Base-by-base conservation (phyloP, 805 yeast species). In the Candida germanica region DNA sequence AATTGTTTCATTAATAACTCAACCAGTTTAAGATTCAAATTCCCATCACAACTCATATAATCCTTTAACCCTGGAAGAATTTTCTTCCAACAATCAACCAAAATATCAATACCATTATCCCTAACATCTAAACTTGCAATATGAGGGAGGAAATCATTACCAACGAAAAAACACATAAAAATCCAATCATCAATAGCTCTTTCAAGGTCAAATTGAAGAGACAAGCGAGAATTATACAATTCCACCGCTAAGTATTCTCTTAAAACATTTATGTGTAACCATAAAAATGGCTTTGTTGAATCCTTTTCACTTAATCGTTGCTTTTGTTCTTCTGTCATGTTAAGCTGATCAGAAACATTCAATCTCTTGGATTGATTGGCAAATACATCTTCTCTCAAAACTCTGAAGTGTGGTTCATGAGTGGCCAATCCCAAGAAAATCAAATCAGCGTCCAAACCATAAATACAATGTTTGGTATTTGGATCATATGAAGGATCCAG, bases 181-280 rank as follows among this genome's bases (percentile, higher is more conserved):
- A 93, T 87, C 98, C 98, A 93, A 62, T 93, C 99, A 56, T 93
- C 99, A 43, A 93, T 82, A 2, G 98, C 97, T 40, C 98, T 72
- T 63, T 93, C 99, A 36, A 89, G 59, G 56, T 93, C 97, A 61
- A 83, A 88, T 14, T 78, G 73, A 52, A 85, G 82, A 2, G 87
- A 75, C 13, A 83, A 54, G 26, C 80, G 71, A 3, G 88, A 86
- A 19, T 84, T 77, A 38, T 68, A 70, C 32, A 93, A 70, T 60
- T 93, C 99, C 10, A 84, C 77, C 36, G 80, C 85, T 38, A 93
- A 68, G 53, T 93, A 93, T 54, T 93, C 97, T 46, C 98, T 68
- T 38, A 93, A 64, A 2, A 91, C 83, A 47, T 81, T 86, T 12
- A 89, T 80, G 55, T 94, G 95, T 24, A 93, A 71, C 98, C 98